phyloP scores from a whole-genome alignment of 345 rosid genomes.

The Hypericum perforatum region DNA sequence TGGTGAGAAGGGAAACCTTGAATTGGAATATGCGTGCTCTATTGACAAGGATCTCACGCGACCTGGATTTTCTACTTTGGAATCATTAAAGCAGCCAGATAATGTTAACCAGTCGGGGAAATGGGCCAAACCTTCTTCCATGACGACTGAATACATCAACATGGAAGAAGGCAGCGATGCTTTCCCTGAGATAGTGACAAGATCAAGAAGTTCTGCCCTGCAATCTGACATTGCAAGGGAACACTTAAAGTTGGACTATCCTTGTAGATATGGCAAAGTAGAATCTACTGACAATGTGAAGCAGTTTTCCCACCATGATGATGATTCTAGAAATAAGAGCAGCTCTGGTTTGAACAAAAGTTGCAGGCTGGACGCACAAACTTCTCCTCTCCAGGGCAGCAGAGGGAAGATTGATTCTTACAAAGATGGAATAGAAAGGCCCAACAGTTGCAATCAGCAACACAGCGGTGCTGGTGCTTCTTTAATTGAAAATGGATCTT shows the following conservation, averaged over 20 bases:
- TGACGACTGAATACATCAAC: conserved; percentile 7
- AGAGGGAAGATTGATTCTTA: conserved; percentile 11
- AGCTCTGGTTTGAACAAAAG: conserved; percentile 7
- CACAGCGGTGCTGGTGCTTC: not conserved
- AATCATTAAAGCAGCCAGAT: conserved; percentile 7
- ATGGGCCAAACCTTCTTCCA: conserved; percentile 16
- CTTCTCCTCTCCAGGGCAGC: conserved; percentile 1
- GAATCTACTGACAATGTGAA: conserved; percentile 6
- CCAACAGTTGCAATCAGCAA: conserved; percentile 2
- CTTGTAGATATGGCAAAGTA: conserved; percentile 10
- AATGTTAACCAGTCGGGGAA: conserved; percentile 6
- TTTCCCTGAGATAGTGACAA: conserved; percentile 20
- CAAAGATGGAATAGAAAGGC: conserved; percentile 6
- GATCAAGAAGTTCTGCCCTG: conserved; percentile 26
- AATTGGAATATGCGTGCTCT: conserved; percentile 16
- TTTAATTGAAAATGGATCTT: not conserved
- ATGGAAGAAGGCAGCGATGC: conserved; percentile 16
- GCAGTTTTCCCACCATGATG: conserved; percentile 6
- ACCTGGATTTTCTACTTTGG: conserved; percentile 4
- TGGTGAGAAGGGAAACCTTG: conserved; percentile 2
- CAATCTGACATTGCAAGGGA: conserved; percentile 16
- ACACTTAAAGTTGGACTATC: conserved; percentile 8
- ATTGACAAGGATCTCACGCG: conserved; percentile 11
- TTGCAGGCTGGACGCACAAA: conserved; percentile 5
- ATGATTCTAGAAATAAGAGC: conserved; percentile 3